Evolutionary conservation across 257 asterid genomes (phyloP).

Genomic region (Lantana camara): DNA sequence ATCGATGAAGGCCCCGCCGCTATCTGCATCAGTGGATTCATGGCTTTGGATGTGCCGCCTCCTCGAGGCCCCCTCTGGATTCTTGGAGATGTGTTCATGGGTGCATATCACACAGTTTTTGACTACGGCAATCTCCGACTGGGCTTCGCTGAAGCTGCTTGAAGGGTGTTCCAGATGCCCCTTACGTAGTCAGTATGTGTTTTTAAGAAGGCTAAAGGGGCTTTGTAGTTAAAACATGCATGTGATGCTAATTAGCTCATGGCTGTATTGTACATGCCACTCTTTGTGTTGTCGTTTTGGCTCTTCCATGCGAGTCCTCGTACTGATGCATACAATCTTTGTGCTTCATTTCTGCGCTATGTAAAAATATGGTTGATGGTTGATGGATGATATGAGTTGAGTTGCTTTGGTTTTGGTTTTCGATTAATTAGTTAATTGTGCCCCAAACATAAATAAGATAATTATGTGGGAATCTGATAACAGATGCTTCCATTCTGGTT

Average conservation of each 20-base stretch:
- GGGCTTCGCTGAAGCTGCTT: constrained; percentile 90
- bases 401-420: too few relatives aligned
- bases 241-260: not conserved
- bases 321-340: too few relatives aligned
- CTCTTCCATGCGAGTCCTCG: too few relatives aligned
- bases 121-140: constrained; percentile 80
- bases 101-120: constrained; percentile 87
- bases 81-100: constrained; percentile 98
- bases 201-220: constrained; percentile 21
- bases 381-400: too few relatives aligned
- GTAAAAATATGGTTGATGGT: too few relatives aligned
- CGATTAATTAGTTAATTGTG: too few relatives aligned
- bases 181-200: constrained; percentile 10
- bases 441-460: too few relatives aligned
- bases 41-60: constrained; percentile 81
- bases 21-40: constrained; percentile 84
- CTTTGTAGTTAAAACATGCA: constrained; percentile 8
- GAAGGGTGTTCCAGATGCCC: constrained; percentile 18
- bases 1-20: constrained; percentile 63
- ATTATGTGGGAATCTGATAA: too few relatives aligned
- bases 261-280: too few relatives aligned
- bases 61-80: constrained; percentile 98
- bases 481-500: too few relatives aligned
- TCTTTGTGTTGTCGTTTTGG: too few relatives aligned
- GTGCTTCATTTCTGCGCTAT: not conserved